phyloP scores from a whole-genome alignment of 2,329 filamentous ascomycete genomes.

The Alternaria consortialis region DNA sequence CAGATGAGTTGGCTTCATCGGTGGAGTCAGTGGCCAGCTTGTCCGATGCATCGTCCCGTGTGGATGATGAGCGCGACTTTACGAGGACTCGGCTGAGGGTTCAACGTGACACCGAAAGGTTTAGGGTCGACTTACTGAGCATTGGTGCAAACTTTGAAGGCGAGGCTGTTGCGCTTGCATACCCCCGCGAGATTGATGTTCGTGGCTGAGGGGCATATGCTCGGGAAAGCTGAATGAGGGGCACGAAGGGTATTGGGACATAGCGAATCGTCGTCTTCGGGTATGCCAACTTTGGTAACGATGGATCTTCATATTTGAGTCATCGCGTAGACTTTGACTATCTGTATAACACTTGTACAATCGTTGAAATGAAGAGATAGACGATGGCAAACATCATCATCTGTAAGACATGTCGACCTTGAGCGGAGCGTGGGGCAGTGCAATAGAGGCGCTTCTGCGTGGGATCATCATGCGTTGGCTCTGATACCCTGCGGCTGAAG shows the following conservation, averaged over 20 bases:
- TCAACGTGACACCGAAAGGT: background rate
- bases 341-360: background rate
- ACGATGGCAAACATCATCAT: background rate
- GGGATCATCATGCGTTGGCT: background rate
- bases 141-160: constrained; percentile 12
- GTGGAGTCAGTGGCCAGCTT: background rate
- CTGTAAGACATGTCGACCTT: background rate
- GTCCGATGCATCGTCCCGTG: background rate
- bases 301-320: background rate
- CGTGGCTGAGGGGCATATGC: constrained; percentile 9
- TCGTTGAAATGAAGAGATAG: background rate
- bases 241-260: background rate
- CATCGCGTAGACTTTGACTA: background rate
- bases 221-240: background rate
- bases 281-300: background rate
- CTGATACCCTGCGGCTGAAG: background rate
- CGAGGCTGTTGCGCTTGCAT: constrained; percentile 1
- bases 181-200: constrained; percentile 17
- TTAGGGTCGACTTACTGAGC: constrained; percentile 7
- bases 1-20: background rate
- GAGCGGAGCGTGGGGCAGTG: background rate
- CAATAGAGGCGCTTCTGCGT: background rate
- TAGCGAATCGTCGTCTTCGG: background rate
- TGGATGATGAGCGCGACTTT: background rate
- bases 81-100: background rate